These are phyloP conservation scores for Papilionanthe hybrid DNA, from an alignment of 116 monocot genomes.

Conservation along the genomic window DNA sequence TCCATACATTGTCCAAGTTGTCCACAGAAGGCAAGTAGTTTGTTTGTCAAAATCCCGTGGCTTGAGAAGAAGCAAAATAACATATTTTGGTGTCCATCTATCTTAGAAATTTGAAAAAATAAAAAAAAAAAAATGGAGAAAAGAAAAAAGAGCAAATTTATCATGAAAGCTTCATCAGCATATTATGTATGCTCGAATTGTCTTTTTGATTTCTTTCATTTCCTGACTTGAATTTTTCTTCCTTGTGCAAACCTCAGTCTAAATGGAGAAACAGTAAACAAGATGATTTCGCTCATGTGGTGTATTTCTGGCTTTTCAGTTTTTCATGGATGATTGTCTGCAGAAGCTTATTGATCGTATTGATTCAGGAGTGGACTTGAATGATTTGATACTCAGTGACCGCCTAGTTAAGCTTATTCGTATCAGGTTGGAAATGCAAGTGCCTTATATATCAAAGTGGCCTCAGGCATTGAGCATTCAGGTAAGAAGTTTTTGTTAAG, in stretches of 20 bases:
- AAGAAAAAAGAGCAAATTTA: too few species aligned
- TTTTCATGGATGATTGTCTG: constrained; percentile 69
- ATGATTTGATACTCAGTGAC: constrained; percentile 37
- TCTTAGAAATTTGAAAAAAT: too few species aligned
- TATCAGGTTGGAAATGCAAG: constrained; percentile 51
- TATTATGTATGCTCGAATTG: neutral
- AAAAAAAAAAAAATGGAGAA: too few species aligned
- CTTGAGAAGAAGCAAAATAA: neutral
- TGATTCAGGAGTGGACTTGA: constrained; percentile 37
- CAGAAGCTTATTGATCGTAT: constrained; percentile 43
- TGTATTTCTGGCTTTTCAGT: constrained; percentile 19
- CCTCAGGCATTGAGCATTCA: constrained; percentile 65
- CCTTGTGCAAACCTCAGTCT: neutral
- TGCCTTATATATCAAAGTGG: constrained; percentile 50
- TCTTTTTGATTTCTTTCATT: neutral
- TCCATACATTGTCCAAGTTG: too few species aligned
- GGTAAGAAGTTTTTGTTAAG: constrained; percentile 10
- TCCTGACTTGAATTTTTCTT: neutral
- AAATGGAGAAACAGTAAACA: neutral
- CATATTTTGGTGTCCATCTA: neutral
- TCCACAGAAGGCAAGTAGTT: too few species aligned
- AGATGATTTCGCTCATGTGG: neutral
- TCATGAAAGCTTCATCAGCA: too few species aligned
- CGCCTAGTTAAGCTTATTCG: constrained; percentile 43
- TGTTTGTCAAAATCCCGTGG: neutral